A percentile compares a stretch with the other conserved stretches of the same genome.
Evolutionary conservation across 2,329 filamentous ascomycete species (phyloP).

Genomic region (Fusarium tuaranense): DNA sequence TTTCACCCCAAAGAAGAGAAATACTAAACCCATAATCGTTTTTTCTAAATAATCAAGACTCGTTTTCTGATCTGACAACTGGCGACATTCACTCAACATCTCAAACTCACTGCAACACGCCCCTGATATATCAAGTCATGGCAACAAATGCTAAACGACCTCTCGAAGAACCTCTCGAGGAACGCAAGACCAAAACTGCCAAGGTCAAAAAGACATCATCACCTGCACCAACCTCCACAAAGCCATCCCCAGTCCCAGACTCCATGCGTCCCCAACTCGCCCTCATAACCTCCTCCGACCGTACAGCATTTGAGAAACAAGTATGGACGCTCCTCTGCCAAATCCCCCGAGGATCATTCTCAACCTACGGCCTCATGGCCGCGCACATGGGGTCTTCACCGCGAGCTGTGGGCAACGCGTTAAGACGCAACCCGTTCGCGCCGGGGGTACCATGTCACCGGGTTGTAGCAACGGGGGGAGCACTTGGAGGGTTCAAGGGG

Average conservation of each 20-base stretch:
- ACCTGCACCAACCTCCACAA: not conserved
- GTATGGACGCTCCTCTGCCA: conserved; percentile 81
- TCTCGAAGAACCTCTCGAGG: conserved; percentile 30
- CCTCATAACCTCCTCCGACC: conserved; percentile 57
- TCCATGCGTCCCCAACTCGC: conserved; percentile 54
- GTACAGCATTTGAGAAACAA: conserved; percentile 68
- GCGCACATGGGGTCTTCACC: conserved; percentile 76
- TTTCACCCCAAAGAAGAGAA: not conserved
- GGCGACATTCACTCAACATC: not conserved
- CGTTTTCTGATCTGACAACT: not conserved
- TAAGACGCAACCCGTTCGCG: conserved; percentile 84
- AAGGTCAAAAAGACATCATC: conserved; percentile 20
- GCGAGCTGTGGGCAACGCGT: conserved; percentile 80
- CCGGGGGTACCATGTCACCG: conserved; percentile 86
- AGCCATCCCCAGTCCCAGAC: conserved; percentile 10
- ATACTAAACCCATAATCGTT: not conserved
- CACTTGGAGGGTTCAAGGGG: conserved; percentile 79
- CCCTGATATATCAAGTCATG: conserved; percentile 18
- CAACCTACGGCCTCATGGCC: conserved; percentile 81
- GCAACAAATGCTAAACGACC: conserved; percentile 28
- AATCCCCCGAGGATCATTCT: conserved; percentile 80
- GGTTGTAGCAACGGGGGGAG: conserved; percentile 78
- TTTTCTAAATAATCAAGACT: no score
- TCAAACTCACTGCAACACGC: not conserved
- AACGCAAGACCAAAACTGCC: conserved; percentile 22